Conservation (phyloP, 2,329 filamentous ascomycete genomes). For the Ophiostoma montium region DNA sequence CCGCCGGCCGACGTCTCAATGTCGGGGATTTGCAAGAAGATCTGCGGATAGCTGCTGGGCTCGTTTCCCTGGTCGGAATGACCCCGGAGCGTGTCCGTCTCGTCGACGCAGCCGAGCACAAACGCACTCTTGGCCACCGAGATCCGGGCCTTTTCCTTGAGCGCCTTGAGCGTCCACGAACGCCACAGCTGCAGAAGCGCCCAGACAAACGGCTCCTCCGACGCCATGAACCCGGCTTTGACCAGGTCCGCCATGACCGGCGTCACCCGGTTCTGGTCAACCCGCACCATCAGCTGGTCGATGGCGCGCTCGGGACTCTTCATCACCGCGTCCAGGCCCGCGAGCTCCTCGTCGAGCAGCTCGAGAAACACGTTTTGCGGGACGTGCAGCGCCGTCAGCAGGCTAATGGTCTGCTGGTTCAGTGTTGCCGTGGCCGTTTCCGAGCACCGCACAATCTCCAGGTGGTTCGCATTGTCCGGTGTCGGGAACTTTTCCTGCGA, state of each 20-base stretch:
- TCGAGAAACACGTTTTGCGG: constrained; percentile 48
- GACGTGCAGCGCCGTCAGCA: constrained; percentile 70
- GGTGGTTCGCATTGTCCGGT: constrained; percentile 44
- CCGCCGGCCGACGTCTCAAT: constrained; percentile 23
- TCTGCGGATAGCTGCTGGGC: constrained; percentile 48
- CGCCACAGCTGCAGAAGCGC: constrained; percentile 75
- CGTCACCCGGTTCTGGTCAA: constrained; percentile 77
- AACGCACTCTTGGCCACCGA: constrained; percentile 72
- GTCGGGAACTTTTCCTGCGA: constrained; percentile 75
- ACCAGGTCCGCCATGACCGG: constrained; percentile 64
- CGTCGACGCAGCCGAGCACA: constrained; percentile 77
- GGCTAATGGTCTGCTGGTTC: constrained; percentile 78
- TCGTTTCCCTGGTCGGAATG: constrained; percentile 36
- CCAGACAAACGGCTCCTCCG: constrained; percentile 64
- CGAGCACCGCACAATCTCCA: constrained; percentile 80
- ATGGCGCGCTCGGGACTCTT: constrained; percentile 48
- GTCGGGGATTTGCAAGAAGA: constrained; percentile 72
- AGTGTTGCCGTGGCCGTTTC: constrained; percentile 63
- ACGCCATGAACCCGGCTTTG: constrained; percentile 60
- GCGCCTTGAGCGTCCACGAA: constrained; percentile 72
- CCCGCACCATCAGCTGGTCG: constrained; percentile 53
- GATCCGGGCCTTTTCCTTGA: constrained; percentile 88
- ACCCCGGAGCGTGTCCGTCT: constrained; percentile 62
- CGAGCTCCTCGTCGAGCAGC: constrained; percentile 55
- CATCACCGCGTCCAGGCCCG: constrained; percentile 57